Conservation (phyloP, 495 filamentous ascomycete genomes). For the Jackrogersella multiformis region DNA sequence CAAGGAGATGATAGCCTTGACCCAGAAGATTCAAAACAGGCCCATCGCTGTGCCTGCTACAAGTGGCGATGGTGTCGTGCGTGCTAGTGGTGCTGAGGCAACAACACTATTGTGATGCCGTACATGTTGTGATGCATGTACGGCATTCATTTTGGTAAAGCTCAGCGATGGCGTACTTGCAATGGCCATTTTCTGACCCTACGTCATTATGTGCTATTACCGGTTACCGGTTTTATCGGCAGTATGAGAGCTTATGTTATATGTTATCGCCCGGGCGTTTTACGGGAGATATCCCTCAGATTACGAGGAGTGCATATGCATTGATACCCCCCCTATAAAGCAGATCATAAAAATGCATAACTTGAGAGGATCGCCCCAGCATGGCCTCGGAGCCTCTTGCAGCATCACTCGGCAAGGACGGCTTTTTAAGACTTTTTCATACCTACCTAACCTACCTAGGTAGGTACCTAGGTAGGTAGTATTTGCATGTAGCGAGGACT, state of each 20-base stretch:
- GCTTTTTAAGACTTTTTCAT: slow-evolving; percentile 7
- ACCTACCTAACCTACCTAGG: too few species aligned
- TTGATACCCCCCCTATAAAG: slow-evolving; percentile 46
- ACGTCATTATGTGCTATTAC: background rate
- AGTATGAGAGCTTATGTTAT: background rate
- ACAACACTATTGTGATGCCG: too few species aligned
- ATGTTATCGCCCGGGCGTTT: slow-evolving; percentile 3
- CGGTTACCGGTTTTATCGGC: slow-evolving; percentile 15
- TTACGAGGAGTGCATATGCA: slow-evolving; percentile 26
- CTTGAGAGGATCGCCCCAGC: slow-evolving; percentile 11
- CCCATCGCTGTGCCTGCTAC: slow-evolving; percentile 45
- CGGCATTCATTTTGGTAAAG: background rate
- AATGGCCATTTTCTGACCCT: background rate
- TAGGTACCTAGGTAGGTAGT: slow-evolving; percentile 10
- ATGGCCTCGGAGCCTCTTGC: background rate
- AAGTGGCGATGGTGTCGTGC: slow-evolving; percentile 43
- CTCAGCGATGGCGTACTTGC: background rate
- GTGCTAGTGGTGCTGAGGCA: slow-evolving; percentile 48
- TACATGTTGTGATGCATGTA: slow-evolving; percentile 36
- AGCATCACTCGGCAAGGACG: slow-evolving; percentile 6
- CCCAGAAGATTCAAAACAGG: slow-evolving; percentile 52
- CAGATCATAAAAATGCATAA: slow-evolving; percentile 17
- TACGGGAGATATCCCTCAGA: slow-evolving; percentile 9
- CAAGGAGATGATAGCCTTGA: slow-evolving; percentile 72
- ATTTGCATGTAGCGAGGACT: slow-evolving; percentile 13